Conservation (phyloP, 352 stramenopile genomes). For the Phytophthora aleatoria region DNA sequence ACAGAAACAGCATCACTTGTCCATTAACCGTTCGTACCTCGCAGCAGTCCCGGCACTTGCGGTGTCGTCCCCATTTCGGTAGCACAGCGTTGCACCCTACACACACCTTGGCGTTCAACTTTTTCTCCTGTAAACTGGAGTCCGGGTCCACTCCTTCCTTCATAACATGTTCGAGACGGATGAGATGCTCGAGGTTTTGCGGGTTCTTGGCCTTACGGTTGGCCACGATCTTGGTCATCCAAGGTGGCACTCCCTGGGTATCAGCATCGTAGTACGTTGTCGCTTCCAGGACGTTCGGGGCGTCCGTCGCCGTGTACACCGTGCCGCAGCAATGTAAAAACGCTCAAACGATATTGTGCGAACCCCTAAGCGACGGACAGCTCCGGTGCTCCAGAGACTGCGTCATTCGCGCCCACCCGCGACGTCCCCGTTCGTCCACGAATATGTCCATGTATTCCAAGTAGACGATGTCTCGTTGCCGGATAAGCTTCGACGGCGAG, state of each 20-base stretch:
- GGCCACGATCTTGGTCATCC: conserved; percentile 68
- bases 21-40: conserved; percentile 39
- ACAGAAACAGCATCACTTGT: neutral
- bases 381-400: conserved; percentile 71
- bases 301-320: conserved; percentile 62
- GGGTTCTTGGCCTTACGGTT: conserved; percentile 64
- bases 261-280: conserved; percentile 66
- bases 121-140: conserved; percentile 18
- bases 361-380: conserved; percentile 54
- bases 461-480: conserved; percentile 64
- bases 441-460: conserved; percentile 76
- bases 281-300: conserved; percentile 54
- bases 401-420: conserved; percentile 64
- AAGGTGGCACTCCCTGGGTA: conserved; percentile 61
- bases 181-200: conserved; percentile 64
- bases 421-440: conserved; percentile 54
- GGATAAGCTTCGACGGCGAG: conserved; percentile 60
- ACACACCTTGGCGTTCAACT: conserved; percentile 44
- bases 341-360: conserved; percentile 60
- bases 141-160: conserved; percentile 58
- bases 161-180: conserved; percentile 58
- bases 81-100: conserved; percentile 52
- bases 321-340: conserved; percentile 64
- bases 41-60: conserved; percentile 64
- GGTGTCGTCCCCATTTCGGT: conserved; percentile 46